These are phyloP conservation scores for Skeletonema tropicum DNA, from an alignment of 108 stramenopile species.

Conservation along the genomic window DNA sequence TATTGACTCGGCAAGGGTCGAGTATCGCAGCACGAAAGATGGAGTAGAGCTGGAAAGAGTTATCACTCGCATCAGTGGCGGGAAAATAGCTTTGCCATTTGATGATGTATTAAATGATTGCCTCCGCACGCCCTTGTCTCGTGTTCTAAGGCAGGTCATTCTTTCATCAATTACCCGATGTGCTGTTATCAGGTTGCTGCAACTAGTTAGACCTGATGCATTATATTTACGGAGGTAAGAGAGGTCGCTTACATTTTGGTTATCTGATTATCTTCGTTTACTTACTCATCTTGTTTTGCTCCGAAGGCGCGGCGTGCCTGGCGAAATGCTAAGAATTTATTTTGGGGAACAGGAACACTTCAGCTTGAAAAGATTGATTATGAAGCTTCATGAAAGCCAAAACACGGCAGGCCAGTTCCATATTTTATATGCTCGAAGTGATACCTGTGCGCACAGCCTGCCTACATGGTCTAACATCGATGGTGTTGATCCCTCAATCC, in stretches of 20 bases:
- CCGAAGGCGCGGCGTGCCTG: not conserved
- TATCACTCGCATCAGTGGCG: not conserved
- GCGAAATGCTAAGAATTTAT: constrained; percentile 17
- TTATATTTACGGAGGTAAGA: constrained; percentile 5
- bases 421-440: constrained; percentile 22
- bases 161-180: not conserved
- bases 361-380: constrained; percentile 13
- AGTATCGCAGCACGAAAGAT: not conserved
- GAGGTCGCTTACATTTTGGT: not conserved
- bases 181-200: constrained; percentile 4
- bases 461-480: constrained; percentile 16
- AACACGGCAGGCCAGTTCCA: not conserved
- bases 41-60: constrained; percentile 18
- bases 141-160: not conserved
- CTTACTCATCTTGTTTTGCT: not conserved
- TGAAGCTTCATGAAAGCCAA: not conserved
- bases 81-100: not conserved
- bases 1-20: constrained; percentile 2
- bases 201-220: constrained; percentile 2
- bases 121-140: not conserved
- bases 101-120: not conserved
- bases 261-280: not conserved
- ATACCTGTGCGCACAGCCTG: constrained; percentile 15
- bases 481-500: constrained; percentile 1
- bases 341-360: constrained; percentile 32